These are phyloP conservation scores for Beauveria brongniartii DNA, from an alignment of 2,329 filamentous ascomycete species.

Conservation along the genomic window DNA sequence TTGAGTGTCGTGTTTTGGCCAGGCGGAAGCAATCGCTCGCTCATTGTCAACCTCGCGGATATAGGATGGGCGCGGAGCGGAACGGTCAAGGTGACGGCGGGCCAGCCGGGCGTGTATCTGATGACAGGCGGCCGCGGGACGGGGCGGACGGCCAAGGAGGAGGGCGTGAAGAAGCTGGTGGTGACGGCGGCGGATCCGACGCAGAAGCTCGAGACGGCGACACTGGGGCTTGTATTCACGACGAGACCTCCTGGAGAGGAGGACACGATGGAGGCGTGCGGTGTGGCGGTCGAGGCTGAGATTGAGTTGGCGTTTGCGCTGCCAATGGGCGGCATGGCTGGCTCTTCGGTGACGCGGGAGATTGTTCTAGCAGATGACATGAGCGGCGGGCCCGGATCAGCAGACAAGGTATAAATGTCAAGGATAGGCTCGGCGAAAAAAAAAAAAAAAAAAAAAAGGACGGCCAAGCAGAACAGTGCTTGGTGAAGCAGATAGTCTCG, in stretches of 20 bases:
- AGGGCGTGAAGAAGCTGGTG: neutral
- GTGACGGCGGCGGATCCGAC: constrained; percentile 17
- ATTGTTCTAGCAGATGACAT: neutral
- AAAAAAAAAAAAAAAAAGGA: neutral
- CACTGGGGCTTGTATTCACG: constrained; percentile 11
- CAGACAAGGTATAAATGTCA: too few species aligned
- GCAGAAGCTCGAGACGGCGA: constrained; percentile 13
- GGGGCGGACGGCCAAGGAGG: neutral
- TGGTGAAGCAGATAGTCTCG: too few species aligned
- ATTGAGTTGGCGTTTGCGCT: constrained; percentile 12
- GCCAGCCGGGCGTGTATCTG: constrained; percentile 15
- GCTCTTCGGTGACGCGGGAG: constrained; percentile 14
- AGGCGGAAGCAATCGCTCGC: neutral
- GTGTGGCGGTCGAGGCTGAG: neutral
- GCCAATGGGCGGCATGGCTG: constrained; percentile 14
- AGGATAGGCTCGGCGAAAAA: too few species aligned
- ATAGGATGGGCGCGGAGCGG: constrained; percentile 16
- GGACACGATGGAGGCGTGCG: neutral
- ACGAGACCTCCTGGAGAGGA: neutral
- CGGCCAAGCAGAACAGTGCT: neutral
- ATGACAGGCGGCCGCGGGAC: constrained; percentile 7
- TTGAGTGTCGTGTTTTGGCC: constrained; percentile 18
- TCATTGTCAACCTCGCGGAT: constrained; percentile 12
- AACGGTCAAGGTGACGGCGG: constrained; percentile 13
- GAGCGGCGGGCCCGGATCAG: neutral